A percentile compares a stretch with the other conserved stretches of the same genome.
Evolutionary conservation across 345 rosid genomes (phyloP).

Genomic region (Pugionium dolabratum): DNA sequence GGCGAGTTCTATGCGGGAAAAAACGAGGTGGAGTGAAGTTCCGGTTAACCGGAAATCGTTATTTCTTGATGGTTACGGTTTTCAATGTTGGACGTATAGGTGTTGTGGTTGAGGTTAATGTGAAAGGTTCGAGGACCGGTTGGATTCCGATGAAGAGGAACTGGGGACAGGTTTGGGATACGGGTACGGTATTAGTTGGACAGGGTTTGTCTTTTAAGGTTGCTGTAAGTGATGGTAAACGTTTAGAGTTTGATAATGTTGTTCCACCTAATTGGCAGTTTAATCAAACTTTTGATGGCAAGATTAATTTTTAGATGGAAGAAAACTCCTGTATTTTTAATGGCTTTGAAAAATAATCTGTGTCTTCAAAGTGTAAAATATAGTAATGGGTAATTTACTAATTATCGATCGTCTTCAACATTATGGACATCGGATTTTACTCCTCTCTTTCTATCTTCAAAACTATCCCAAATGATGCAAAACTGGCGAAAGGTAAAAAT

Average conservation of each 20-base stretch:
- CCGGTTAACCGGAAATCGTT: conserved; percentile 17
- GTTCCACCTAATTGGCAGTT: conserved; percentile 31
- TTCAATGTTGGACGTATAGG: conserved; percentile 19
- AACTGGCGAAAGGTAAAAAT: neutral
- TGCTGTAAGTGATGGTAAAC: conserved; percentile 8
- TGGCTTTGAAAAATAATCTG: neutral
- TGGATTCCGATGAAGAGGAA: conserved; percentile 23
- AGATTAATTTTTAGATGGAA: conserved; percentile 16
- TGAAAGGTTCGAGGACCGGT: conserved; percentile 25
- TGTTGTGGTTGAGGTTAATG: conserved; percentile 23
- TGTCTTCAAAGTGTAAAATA: neutral
- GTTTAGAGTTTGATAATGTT: conserved; percentile 2
- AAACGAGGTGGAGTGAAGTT: conserved; percentile 26
- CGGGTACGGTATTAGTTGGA: conserved; percentile 11
- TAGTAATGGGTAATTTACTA: neutral
- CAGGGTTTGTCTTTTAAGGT: conserved; percentile 20
- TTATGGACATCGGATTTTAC: neutral
- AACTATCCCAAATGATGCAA: neutral
- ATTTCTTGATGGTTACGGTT: conserved; percentile 29
- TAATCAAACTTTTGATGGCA: conserved; percentile 21
- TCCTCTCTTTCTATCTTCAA: neutral
- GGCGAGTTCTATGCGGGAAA: conserved; percentile 21
- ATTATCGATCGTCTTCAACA: neutral
- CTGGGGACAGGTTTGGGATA: conserved; percentile 28
- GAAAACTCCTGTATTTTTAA: neutral